Conservation (phyloP, 352 stramenopile genomes). For the Globisporangium solare region DNA sequence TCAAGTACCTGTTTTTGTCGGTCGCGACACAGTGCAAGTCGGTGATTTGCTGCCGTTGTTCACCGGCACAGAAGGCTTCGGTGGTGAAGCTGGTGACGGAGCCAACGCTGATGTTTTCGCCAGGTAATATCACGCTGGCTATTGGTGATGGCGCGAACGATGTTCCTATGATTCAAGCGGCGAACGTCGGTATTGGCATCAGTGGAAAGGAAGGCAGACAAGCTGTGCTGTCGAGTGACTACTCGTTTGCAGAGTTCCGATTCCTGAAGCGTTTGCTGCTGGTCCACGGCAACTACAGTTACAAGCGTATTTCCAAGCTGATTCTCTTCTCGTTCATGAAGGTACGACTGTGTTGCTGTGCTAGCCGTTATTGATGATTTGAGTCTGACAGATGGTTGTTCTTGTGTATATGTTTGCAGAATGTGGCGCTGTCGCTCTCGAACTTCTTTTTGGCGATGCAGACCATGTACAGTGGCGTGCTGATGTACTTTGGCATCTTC, state of each 20-base stretch:
- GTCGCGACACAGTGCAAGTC: slow-evolving; percentile 87
- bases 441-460: slow-evolving; percentile 84
- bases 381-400: not conserved
- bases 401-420: slow-evolving; percentile 19
- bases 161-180: slow-evolving; percentile 86
- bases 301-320: slow-evolving; percentile 88
- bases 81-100: slow-evolving; percentile 87
- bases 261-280: slow-evolving; percentile 78
- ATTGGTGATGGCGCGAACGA: slow-evolving; percentile 86
- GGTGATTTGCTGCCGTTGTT: slow-evolving; percentile 86
- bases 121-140: slow-evolving; percentile 81
- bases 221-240: slow-evolving; percentile 82
- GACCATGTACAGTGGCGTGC: slow-evolving; percentile 83
- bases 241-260: slow-evolving; percentile 79
- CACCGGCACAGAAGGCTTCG: slow-evolving; percentile 77
- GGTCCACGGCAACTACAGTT: slow-evolving; percentile 88
- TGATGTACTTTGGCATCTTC: slow-evolving; percentile 89
- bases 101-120: slow-evolving; percentile 84
- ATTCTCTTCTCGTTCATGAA: slow-evolving; percentile 90
- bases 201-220: slow-evolving; percentile 85
- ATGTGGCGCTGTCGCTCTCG: slow-evolving; percentile 77
- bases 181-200: slow-evolving; percentile 83
- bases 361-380: not conserved
- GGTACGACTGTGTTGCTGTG: slow-evolving; percentile 4
- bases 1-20: slow-evolving; percentile 87